These are phyloP conservation scores for Auriscalpium vulgare DNA, from an alignment of 768 basidiomycete genomes.

Conservation along the genomic window DNA sequence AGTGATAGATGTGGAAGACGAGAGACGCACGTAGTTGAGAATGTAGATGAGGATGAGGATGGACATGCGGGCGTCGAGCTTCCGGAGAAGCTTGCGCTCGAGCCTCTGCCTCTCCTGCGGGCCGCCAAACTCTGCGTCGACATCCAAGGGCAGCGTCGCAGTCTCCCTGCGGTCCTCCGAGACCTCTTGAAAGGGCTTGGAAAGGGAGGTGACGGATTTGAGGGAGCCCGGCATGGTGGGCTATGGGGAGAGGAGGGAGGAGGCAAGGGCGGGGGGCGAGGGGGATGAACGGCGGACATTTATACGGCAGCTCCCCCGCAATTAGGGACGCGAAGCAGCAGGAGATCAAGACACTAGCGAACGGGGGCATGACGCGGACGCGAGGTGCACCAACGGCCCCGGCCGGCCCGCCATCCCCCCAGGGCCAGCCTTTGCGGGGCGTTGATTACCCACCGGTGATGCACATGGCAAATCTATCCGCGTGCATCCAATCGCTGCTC, in stretches of 20 bases:
- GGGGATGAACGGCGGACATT: neutral
- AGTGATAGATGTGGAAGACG: neutral
- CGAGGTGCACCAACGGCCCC: too few species aligned
- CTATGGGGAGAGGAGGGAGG: neutral
- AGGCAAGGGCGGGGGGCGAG: neutral
- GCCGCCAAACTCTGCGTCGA: conserved; percentile 30
- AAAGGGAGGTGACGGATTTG: neutral
- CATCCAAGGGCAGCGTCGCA: neutral
- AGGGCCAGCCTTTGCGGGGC: too few species aligned
- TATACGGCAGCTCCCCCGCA: neutral
- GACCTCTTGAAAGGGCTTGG: neutral
- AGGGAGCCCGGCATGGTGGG: neutral
- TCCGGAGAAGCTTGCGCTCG: conserved; percentile 36
- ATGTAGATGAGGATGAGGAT: conserved; percentile 40
- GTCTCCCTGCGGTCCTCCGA: neutral
- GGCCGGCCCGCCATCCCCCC: too few species aligned
- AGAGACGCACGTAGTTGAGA: conserved; percentile 34
- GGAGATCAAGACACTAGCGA: neutral
- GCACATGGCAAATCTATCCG: too few species aligned
- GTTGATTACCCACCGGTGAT: too few species aligned
- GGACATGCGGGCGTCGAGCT: conserved; percentile 35
- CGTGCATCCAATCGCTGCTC: too few species aligned
- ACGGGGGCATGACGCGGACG: neutral
- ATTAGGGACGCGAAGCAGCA: neutral
- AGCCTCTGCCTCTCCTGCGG: conserved; percentile 28